Evolutionary conservation across 2,329 filamentous ascomycete genomes (phyloP).

Genomic region (Celoporthe dispersa): DNA sequence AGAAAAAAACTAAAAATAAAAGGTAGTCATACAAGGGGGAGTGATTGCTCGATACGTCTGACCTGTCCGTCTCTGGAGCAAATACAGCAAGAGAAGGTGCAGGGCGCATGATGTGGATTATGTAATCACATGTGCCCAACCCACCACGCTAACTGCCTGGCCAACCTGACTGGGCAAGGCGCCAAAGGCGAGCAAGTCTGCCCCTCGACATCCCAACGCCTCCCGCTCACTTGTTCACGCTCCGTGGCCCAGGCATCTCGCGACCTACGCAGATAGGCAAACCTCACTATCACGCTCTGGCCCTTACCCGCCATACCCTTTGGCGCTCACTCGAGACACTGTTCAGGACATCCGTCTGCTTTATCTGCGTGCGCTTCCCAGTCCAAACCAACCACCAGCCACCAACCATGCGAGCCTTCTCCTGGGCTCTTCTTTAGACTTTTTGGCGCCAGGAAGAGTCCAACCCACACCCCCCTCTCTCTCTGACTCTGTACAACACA

Average conservation of each 20-base stretch:
- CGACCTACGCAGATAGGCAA: slow-evolving; percentile 1
- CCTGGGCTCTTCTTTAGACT: neutral
- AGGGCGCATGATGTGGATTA: neutral
- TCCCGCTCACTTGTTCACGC: neutral
- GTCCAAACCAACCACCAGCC: too few species aligned
- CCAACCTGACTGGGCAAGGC: slow-evolving; percentile 8
- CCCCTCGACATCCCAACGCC: slow-evolving; percentile 20
- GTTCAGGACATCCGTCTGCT: slow-evolving; percentile 7
- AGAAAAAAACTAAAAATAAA: neutral
- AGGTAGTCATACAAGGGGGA: neutral
- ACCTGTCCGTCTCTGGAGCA: neutral
- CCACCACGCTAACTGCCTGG: slow-evolving; percentile 4
- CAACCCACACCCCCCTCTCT: slow-evolving; percentile 15
- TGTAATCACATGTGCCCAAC: neutral
- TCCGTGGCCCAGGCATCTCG: neutral
- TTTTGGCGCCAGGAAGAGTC: slow-evolving; percentile 18
- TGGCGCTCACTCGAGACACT: neutral
- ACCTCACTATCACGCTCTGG: neutral
- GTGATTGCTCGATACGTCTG: neutral
- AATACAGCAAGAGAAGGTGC: slow-evolving; percentile 1
- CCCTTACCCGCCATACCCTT: neutral
- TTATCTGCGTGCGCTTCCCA: slow-evolving; percentile 21
- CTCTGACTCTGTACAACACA: slow-evolving; percentile 13
- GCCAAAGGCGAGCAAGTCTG: slow-evolving; percentile 9
- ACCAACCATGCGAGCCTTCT: slow-evolving; percentile 13